Evolutionary conservation across 2,329 filamentous ascomycete species (phyloP), one percentile per base, ranked within the genome.

Genomic region (Pestalotiopsis sp.): DNA sequence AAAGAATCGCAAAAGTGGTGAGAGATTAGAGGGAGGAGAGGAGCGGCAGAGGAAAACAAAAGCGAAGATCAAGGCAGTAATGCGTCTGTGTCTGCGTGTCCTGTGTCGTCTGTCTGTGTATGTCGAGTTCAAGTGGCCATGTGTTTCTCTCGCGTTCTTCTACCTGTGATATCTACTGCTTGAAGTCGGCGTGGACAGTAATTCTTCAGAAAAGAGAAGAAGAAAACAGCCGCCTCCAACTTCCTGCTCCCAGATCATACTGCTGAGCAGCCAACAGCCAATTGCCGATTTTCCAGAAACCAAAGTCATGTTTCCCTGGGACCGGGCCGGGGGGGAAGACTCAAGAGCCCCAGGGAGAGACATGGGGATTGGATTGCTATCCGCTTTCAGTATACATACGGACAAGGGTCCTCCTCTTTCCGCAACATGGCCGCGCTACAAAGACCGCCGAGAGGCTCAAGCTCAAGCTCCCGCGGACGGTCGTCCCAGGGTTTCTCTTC

Each of bases 341-440:
- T 7, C 27, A 36, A 31, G 31, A 9, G 31, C 31, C 31, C 31
- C 31, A 36, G 31, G 31, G 31, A 61, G 27, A 4, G 58, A 58
- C 20, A 58, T 36, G 25, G 23, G 27, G 31, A 61, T 61, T 20
- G 58, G 31, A 25, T 61, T 12, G 27, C 58, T 20, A 61, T 61
- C 58, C 58, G 58, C 23, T 27, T 61, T 38, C 58, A 61, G 58
- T 38, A 31, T 31, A 61, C 38, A n/a, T 23, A 61, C 2, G 31
- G 58, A 61, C 58, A 61, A 61, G 58, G 58, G 58, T 58, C 58
- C 12, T 61, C 31, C 58, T 61, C 41, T 49, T 49, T 49, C 3
- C 7, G 41, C 58, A 61, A 31, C 25, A n/a, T 31, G 58, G 27
- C 58, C 17, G 58, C 4, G 58, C 58, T 61, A 14, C 41, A 49